These are phyloP conservation scores for Populus simonii DNA, from an alignment of 345 rosid genomes.

Conservation along the genomic window DNA sequence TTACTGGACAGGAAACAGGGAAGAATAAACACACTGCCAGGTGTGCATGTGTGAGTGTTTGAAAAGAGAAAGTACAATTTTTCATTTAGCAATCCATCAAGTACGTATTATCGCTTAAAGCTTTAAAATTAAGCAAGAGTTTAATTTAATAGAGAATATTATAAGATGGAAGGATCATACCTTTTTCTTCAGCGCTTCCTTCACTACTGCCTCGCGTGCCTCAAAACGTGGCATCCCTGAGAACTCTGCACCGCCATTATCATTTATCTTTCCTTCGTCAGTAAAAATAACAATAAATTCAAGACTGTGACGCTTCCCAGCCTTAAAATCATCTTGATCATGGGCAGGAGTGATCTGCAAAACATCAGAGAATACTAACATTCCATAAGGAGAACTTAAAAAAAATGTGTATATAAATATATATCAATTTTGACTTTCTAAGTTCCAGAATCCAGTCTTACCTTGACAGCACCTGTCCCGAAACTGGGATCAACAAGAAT, in stretches of 20 bases:
- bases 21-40: no score
- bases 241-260: conserved; percentile 63
- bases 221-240: conserved; percentile 83
- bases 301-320: conserved; percentile 83
- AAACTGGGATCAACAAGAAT: conserved; percentile 79
- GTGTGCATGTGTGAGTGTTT: no score
- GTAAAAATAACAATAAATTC: conserved; percentile 78
- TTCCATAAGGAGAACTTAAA: neutral
- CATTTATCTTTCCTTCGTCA: conserved; percentile 88
- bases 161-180: conserved; percentile 23
- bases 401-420: neutral
- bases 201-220: conserved; percentile 84
- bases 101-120: no score
- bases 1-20: no score
- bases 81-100: no score
- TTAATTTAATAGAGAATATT: no score
- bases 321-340: conserved; percentile 91
- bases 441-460: conserved; percentile 15
- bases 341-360: conserved; percentile 95
- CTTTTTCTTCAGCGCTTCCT: conserved; percentile 65
- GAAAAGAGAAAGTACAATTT: no score
- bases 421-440: conserved; percentile 3
- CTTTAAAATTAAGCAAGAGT: no score
- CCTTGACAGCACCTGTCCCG: conserved; percentile 99
- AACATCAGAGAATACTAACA: conserved; percentile 5